A percentile compares a stretch with the other conserved stretches of the same genome.
phyloP scores from a whole-genome alignment of 768 basidiomycete species.

The Mycena polygramma region DNA sequence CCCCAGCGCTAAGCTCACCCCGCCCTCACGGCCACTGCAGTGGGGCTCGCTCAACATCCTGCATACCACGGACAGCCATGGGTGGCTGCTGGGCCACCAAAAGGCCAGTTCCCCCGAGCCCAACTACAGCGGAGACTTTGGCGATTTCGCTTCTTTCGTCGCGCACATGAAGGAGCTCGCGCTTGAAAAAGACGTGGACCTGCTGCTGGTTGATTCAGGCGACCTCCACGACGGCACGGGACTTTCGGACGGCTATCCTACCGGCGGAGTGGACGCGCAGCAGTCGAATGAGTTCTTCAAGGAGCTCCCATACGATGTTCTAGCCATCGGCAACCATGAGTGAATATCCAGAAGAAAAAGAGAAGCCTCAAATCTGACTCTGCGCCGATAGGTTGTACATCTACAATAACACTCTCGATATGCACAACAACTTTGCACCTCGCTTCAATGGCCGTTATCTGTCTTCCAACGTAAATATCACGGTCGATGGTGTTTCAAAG shows the following conservation, averaged over 20 bases:
- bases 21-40: conserved; percentile 66
- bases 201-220: conserved; percentile 87
- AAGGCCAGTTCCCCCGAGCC: conserved; percentile 80
- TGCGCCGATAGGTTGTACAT: conserved; percentile 64
- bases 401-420: conserved; percentile 33
- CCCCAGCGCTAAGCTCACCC: conserved; percentile 57
- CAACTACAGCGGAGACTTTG: conserved; percentile 79
- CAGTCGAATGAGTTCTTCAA: conserved; percentile 45
- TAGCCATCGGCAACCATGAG: conserved; percentile 67
- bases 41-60: conserved; percentile 83
- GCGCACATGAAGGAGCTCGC: conserved; percentile 85
- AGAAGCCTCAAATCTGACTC: too few relatives aligned
- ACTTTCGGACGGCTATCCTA: conserved; percentile 79
- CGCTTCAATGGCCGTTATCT: conserved; percentile 50
- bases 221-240: conserved; percentile 86
- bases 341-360: background rate
- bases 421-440: conserved; percentile 35
- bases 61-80: conserved; percentile 78
- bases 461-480: conserved; percentile 90
- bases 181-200: conserved; percentile 78
- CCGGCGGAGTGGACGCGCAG: conserved; percentile 79
- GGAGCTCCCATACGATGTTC: conserved; percentile 82
- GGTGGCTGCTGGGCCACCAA: conserved; percentile 89
- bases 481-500: conserved; percentile 59
- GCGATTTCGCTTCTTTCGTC: conserved; percentile 92